These are phyloP conservation scores for Andalucia godoyi DNA, from an alignment of 78 protist species.

Conservation along the genomic window DNA sequence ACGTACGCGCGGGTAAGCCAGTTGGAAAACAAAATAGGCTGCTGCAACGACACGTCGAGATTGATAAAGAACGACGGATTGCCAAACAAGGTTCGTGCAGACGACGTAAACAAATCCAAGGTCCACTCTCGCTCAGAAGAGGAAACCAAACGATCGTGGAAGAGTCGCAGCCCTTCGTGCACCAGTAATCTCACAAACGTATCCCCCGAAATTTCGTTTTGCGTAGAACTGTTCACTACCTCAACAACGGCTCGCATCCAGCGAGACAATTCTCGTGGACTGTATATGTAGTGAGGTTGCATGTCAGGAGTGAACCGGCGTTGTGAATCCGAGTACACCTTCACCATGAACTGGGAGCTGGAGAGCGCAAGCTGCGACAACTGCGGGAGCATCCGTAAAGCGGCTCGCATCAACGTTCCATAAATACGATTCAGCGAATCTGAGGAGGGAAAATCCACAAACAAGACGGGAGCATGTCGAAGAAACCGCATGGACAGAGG, in stretches of 20 bases:
- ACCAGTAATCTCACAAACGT: conserved; percentile 78
- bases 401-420: conserved; percentile 89
- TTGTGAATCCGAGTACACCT: conserved; percentile 66
- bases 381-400: conserved; percentile 42
- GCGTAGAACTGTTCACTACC: not conserved
- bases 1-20: conserved; percentile 71
- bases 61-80: not conserved
- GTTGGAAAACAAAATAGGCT: conserved; percentile 84
- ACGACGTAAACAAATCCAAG: conserved; percentile 52
- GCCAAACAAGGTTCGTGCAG: not conserved
- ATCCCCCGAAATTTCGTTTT: conserved; percentile 16
- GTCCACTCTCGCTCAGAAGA: conserved; percentile 76
- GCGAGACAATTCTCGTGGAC: conserved; percentile 93
- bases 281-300: conserved; percentile 93
- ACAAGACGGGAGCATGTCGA: conserved; percentile 79
- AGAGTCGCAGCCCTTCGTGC: conserved; percentile 93
- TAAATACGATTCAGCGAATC: conserved; percentile 84
- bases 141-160: conserved; percentile 87
- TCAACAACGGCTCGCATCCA: conserved; percentile 77
- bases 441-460: conserved; percentile 91
- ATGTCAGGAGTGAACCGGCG: conserved; percentile 72
- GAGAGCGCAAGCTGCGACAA: conserved; percentile 51
- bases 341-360: conserved; percentile 90
- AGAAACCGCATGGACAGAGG: conserved; percentile 77
- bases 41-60: conserved; percentile 25